Conservation (phyloP, 2,329 filamentous ascomycete species). For the Aureobasidium mangrovei region DNA sequence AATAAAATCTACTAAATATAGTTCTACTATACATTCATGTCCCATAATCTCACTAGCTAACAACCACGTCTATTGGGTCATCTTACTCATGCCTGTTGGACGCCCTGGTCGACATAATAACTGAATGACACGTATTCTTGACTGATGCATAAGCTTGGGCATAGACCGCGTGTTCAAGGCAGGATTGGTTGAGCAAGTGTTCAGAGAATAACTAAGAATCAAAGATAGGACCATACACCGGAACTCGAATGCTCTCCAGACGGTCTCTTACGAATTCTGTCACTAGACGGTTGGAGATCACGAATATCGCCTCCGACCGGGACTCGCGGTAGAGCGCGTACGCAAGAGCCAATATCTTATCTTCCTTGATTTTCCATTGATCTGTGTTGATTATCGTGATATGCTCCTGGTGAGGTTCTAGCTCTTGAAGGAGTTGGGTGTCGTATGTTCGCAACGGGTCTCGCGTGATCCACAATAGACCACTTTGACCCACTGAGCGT, state of each 20-base stretch:
- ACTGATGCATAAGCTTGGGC: too few species aligned
- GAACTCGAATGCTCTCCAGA: slow-evolving; percentile 55
- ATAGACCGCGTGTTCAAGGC: too few species aligned
- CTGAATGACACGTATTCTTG: too few species aligned
- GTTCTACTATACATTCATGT: too few species aligned
- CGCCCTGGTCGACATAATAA: too few species aligned
- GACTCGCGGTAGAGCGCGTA: slow-evolving; percentile 42
- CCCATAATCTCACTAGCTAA: too few species aligned
- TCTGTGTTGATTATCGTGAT: slow-evolving; percentile 61
- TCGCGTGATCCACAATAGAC: slow-evolving; percentile 59
- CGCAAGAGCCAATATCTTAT: slow-evolving; percentile 51
- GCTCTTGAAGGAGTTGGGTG: slow-evolving; percentile 43
- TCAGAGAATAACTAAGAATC: slow-evolving; percentile 45
- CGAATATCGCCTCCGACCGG: slow-evolving; percentile 58
- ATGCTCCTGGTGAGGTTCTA: slow-evolving; percentile 48
- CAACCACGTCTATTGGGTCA: too few species aligned
- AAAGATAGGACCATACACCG: slow-evolving; percentile 66
- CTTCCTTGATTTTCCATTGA: slow-evolving; percentile 43
- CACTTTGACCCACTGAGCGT: slow-evolving; percentile 45
- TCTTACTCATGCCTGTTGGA: too few species aligned
- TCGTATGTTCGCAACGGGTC: slow-evolving; percentile 56
- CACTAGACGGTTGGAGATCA: slow-evolving; percentile 61
- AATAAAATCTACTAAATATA: too few species aligned
- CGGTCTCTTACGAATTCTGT: slow-evolving; percentile 61
- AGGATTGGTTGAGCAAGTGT: too few species aligned